Base-by-base conservation (phyloP, 164 flowering plant genomes). In the Stephania yunnanensis region DNA sequence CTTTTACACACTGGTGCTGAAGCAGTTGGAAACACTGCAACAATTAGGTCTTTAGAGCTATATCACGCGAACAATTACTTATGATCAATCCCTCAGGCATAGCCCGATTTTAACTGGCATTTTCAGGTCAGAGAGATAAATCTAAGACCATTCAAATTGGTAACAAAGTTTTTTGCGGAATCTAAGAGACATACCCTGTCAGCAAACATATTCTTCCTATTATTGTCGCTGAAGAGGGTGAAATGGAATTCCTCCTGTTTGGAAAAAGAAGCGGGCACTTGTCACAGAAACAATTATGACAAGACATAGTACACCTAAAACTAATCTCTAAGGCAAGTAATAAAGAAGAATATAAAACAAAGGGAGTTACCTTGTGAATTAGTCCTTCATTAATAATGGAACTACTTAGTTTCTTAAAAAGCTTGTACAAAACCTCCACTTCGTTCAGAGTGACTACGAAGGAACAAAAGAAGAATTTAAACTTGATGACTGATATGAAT, bases 171-270 rank as follows among this genome's bases (percentile, higher is more conserved):
- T 50, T 50, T 50, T 50, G 55, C 12, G 9, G 55, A 50, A 50
- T 8, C 15, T 50, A 50, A 50, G 55, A 50, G 55, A 17, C 86
- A 8, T 46, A 90, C 97, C 84, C 97, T 86, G 73, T 90, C 91
- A 20, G 91, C 91, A 79, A 94, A 89, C 68, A 92, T 87, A 79
- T 87, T 92, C 71, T 78, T 79, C 77, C 78, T 85, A 19, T 72
- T 81, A 67, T 85, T 87, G 78, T 83, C 85, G 63, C 61, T 82
- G 77, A 92, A 85, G 71, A 94, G 87, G 12, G 97, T 96, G 72
- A 90, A 86, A 74, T 81, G 89, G 73, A 94, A 86, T 71, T 91
- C 98, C 79, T 94, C 97, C 97, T 91, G 86, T 44, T 71, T 70
- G 15, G 44, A 30, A 75, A 20, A 72, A 65, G 13, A 30, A 25